Conservation (phyloP, 2,329 filamentous ascomycete species). For the Epichloe scottii region DNA sequence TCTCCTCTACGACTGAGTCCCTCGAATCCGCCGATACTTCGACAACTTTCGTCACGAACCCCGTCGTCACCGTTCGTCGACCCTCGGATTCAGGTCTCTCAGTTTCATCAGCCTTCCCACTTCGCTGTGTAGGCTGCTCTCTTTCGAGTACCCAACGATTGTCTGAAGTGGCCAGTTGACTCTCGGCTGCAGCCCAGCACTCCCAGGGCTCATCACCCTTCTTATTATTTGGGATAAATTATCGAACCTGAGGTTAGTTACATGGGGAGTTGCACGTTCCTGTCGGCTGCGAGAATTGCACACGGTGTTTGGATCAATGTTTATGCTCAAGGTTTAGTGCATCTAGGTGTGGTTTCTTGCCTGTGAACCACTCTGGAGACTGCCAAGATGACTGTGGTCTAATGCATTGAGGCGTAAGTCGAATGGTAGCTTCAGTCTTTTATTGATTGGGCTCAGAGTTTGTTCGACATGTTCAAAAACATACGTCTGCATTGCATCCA, state of each 20-base stretch:
- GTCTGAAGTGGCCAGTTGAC: slow-evolving; percentile 7
- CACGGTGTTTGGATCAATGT: background rate
- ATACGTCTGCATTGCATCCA: background rate
- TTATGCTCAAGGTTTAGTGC: background rate
- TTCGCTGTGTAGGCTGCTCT: slow-evolving; percentile 15
- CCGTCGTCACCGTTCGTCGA: slow-evolving; percentile 12
- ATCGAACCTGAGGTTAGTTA: slow-evolving; percentile 1
- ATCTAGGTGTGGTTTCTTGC: background rate
- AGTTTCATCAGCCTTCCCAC: slow-evolving; percentile 16
- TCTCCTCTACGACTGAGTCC: slow-evolving; percentile 18
- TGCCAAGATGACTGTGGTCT: background rate
- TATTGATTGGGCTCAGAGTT: too few species aligned
- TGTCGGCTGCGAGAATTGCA: background rate
- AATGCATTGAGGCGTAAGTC: background rate
- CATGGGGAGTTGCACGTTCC: background rate
- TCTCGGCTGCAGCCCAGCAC: slow-evolving; percentile 7
- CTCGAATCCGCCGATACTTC: slow-evolving; percentile 24
- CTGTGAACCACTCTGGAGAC: background rate
- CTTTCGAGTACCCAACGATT: slow-evolving; percentile 7
- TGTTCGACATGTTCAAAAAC: background rate
- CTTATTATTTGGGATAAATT: background rate
- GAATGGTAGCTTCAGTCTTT: background rate
- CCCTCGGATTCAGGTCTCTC: slow-evolving; percentile 15
- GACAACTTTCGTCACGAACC: slow-evolving; percentile 23
- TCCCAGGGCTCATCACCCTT: slow-evolving; percentile 7